A percentile compares a stretch with the other conserved stretches of the same genome.
Evolutionary conservation across 306 rosid species (phyloP).

Genomic region (Vachellia pachyceras): DNA sequence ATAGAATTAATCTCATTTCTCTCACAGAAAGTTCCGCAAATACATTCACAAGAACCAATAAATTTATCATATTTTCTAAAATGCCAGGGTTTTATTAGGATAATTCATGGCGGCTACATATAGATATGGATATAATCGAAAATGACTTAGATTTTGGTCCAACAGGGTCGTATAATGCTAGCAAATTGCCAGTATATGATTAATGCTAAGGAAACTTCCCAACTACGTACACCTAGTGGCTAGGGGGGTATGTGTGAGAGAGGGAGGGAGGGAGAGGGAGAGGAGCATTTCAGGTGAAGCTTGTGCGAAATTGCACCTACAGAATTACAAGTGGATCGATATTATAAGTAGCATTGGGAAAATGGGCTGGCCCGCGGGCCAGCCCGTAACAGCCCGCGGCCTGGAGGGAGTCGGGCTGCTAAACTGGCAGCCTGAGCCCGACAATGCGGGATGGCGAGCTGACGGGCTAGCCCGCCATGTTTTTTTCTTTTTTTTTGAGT

Average conservation of each 20-base stretch:
- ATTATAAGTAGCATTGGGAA: too few species aligned
- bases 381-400: too few species aligned
- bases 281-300: constrained; percentile 42
- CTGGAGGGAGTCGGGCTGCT: too few species aligned
- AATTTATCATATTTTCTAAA: not conserved
- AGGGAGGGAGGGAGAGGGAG: not conserved
- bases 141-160: not conserved
- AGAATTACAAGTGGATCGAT: not conserved
- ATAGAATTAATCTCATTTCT: not conserved
- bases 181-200: constrained; percentile 35
- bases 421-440: too few species aligned
- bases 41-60: not conserved
- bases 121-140: not conserved
- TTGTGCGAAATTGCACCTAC: constrained; percentile 18
- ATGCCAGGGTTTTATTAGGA: not conserved
- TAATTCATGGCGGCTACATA: not conserved
- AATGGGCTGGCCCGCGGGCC: too few species aligned
- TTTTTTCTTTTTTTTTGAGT: too few species aligned
- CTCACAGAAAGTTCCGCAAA: not conserved
- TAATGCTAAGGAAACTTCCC: constrained; percentile 6
- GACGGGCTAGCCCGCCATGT: too few species aligned
- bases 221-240: too few species aligned
- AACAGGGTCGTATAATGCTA: constrained; percentile 9
- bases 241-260: too few species aligned
- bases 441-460: too few species aligned